Conservation (phyloP, 2,329 filamentous ascomycete species). For the Cordyceps cateniannulata region DNA sequence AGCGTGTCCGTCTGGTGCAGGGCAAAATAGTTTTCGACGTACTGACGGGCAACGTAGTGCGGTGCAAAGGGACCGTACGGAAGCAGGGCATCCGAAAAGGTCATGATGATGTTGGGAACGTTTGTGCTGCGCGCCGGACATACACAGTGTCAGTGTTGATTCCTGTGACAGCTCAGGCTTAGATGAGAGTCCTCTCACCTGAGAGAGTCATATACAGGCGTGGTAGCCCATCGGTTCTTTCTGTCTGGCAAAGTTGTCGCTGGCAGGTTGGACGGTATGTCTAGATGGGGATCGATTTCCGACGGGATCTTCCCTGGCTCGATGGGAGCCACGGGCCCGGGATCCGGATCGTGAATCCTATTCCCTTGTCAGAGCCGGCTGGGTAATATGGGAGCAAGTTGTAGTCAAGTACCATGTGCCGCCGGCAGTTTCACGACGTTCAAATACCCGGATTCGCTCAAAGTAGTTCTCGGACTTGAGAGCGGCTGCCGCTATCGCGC, state of each 20-base stretch:
- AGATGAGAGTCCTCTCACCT: conserved; percentile 32
- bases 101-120: conserved; percentile 50
- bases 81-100: conserved; percentile 46
- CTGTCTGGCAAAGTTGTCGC: conserved; percentile 30
- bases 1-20: conserved; percentile 38
- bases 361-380: neutral
- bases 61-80: conserved; percentile 51
- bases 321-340: conserved; percentile 26
- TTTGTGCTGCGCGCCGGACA: conserved; percentile 37
- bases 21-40: conserved; percentile 50
- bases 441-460: conserved; percentile 35
- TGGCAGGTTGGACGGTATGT: conserved; percentile 37
- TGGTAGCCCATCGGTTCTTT: conserved; percentile 40
- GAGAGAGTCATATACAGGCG: conserved; percentile 44
- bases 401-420: conserved; percentile 34
- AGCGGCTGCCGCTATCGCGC: conserved; percentile 41
- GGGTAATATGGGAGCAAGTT: neutral
- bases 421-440: conserved; percentile 35
- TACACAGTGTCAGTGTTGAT: neutral
- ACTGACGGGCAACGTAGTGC: conserved; percentile 48
- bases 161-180: neutral
- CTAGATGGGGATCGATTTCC: conserved; percentile 39
- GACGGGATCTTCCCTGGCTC: conserved; percentile 37
- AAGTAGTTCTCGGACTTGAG: conserved; percentile 39
- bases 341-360: conserved; percentile 47